Evolutionary conservation across 2,329 filamentous ascomycete species (phyloP).

Genomic region (Scedosporium minutisporum): DNA sequence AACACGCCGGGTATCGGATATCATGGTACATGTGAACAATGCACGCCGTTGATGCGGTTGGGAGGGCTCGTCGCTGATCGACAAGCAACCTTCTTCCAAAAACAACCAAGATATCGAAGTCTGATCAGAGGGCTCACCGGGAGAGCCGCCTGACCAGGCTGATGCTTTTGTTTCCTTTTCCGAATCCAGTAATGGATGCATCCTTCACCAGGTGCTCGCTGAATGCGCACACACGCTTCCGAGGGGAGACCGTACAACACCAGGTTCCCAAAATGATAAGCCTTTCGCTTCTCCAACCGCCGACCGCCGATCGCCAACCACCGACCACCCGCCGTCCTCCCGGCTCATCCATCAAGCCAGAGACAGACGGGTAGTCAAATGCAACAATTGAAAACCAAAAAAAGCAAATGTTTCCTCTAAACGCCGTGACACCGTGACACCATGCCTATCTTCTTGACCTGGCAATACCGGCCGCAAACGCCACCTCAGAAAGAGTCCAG

Average conservation of each 20-base stretch:
- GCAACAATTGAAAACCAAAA: not conserved
- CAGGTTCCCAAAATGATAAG: no score
- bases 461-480: slow-evolving; percentile 1
- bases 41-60: not conserved
- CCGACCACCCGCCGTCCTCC: not conserved
- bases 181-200: no score
- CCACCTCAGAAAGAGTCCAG: not conserved
- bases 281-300: no score
- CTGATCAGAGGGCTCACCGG: no score
- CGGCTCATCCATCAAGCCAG: not conserved
- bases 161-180: no score
- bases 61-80: not conserved
- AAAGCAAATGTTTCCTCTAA: not conserved
- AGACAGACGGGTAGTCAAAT: not conserved
- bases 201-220: no score
- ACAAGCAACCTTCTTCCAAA: not conserved
- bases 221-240: no score
- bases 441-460: not conserved
- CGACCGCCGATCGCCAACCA: not conserved
- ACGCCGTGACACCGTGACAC: not conserved
- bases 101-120: no score
- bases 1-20: not conserved
- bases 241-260: no score
- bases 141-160: no score
- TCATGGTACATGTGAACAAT: not conserved